Base-by-base conservation (phyloP, 306 rosid species). In the Lathyrus aphaca region DNA sequence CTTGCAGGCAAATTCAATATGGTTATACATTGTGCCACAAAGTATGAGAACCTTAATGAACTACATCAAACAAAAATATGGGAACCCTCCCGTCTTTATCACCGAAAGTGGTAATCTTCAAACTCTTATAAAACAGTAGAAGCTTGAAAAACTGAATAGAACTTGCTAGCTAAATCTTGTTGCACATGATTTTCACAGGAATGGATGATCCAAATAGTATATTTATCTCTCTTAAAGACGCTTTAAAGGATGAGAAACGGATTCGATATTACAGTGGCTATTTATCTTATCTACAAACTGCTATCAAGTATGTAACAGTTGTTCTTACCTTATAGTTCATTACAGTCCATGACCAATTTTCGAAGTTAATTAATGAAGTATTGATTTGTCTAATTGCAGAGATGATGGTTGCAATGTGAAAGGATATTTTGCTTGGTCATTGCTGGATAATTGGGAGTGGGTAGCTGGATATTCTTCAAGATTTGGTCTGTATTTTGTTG, bases 361-460 rank as follows among this genome's bases (percentile, higher is more conserved):
- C 5, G 0, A 48, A 49, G 32, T 30, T 40, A 44, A 62, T 58
- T 74, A 66, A 74, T 50, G 57, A 62, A 45, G 9, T 64, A 0
- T 27, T 64, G 19, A 32, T 68, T 68, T 68, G 70, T 8, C 1
- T 73, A 37, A 59, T 0, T 77, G 86, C 86, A 95, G 99, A 56
- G 97, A 95, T 73, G 97, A 95, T 75, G 97, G 95, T 5, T 91
- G 97, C 85, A 95, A 95, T 80, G 99, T 95, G 77, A 87, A 80
- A 70, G 97, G 99, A 56, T 95, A 95, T 64, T 91, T 95, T 80
- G 96, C 42, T 5, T 95, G 99, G 99, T 91, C 99, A 79, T 67
- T 91, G 0, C 66, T 95, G 77, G 97, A 95, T 82, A 91, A 95
- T 21, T 95, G 96, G 96, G 99, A 95, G 45, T 95, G 97, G 99